phyloP scores from a whole-genome alignment of 1,139 yeast genomes.

The Suhomyces bolitotheri region DNA sequence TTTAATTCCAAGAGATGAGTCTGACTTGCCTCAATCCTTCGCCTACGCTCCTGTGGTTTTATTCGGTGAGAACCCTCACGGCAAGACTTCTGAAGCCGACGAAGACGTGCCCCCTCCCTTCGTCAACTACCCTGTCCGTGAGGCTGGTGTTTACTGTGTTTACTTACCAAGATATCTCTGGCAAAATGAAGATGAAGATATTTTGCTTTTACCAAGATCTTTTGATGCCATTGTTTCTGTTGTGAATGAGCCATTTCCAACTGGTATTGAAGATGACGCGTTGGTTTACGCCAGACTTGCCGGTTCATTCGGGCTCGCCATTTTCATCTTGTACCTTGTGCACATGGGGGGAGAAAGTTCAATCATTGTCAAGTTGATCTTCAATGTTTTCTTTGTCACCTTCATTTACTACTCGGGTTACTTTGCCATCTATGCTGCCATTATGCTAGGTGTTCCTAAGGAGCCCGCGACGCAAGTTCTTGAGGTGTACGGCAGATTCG shows the following conservation, averaged over 20 bases:
- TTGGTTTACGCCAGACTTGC: constrained; percentile 7
- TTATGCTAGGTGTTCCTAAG: constrained; percentile 7
- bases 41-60: constrained; percentile 7
- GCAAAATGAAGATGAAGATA: constrained; percentile 7
- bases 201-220: constrained; percentile 7
- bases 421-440: constrained; percentile 7
- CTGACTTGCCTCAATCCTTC: constrained; percentile 7
- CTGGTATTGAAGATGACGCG: constrained; percentile 9
- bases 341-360: constrained; percentile 2
- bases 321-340: constrained; percentile 4
- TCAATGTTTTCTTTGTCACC: constrained; percentile 4
- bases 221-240: constrained; percentile 8
- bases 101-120: constrained; percentile 2
- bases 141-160: constrained; percentile 17
- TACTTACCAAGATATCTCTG: constrained; percentile 16
- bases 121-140: constrained; percentile 8
- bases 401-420: constrained; percentile 7
- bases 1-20: constrained; percentile 6
- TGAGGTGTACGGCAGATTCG: constrained; percentile 5
- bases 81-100: background rate
- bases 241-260: constrained; percentile 9
- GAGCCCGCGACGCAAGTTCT: background rate
- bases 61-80: constrained; percentile 1
- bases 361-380: constrained; percentile 6
- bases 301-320: constrained; percentile 7